A percentile compares a stretch with the other conserved stretches of the same genome.
These are phyloP conservation scores for Coelastrella sp. DNA, from an alignment of 139 green algal genomes.

Conservation along the genomic window DNA sequence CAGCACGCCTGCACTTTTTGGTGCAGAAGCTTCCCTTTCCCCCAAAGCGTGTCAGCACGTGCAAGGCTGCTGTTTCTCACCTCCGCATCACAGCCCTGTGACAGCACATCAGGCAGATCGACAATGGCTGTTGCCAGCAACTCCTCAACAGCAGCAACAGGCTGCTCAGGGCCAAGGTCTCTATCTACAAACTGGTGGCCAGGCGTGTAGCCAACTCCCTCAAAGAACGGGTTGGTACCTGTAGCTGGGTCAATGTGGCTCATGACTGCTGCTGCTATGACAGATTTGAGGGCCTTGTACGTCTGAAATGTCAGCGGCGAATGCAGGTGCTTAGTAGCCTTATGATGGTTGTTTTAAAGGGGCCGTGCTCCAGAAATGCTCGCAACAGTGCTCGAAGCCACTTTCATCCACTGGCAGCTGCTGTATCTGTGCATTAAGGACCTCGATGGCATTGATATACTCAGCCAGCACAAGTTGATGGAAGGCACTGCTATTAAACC, in stretches of 20 bases:
- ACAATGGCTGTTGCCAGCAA: slow-evolving; percentile 34
- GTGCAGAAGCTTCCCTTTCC: neutral
- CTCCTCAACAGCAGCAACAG: slow-evolving; percentile 35
- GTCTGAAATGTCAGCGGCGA: neutral
- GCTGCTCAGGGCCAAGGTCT: neutral
- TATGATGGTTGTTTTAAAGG: neutral
- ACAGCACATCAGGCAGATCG: neutral
- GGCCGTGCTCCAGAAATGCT: neutral
- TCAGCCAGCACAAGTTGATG: too few species aligned
- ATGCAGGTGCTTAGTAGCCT: neutral
- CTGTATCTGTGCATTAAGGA: too few species aligned
- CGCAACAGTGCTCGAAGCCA: neutral
- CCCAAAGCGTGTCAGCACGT: neutral
- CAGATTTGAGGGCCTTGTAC: slow-evolving; percentile 45
- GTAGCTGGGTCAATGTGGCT: slow-evolving; percentile 12
- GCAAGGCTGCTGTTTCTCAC: neutral
- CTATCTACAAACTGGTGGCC: neutral
- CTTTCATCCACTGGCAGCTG: too few species aligned
- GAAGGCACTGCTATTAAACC: neutral
- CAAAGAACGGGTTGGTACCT: slow-evolving; percentile 43
- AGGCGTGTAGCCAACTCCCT: slow-evolving; percentile 12
- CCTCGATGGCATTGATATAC: too few species aligned
- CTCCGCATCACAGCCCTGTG: neutral
- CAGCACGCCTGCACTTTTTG: too few species aligned
- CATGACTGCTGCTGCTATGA: slow-evolving; percentile 13